Conservation (phyloP, 2,329 filamentous ascomycete genomes). For the Fusarium sp. region DNA sequence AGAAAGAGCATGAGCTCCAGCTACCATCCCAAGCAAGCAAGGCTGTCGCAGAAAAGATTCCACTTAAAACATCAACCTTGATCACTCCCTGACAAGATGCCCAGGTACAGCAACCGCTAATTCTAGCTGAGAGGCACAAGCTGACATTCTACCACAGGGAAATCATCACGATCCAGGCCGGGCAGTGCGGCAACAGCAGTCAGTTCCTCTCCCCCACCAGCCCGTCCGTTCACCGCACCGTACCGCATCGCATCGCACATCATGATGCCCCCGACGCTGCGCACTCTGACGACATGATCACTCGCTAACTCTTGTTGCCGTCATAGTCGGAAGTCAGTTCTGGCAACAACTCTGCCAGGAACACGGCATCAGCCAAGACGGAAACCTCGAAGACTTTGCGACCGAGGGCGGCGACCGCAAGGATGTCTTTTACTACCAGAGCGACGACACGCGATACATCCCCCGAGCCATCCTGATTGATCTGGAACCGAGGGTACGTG, state of each 20-base stretch:
- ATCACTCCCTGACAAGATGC: constrained; percentile 37
- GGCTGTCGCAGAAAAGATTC: constrained; percentile 17
- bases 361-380: constrained; percentile 96
- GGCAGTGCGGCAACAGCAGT: constrained; percentile 99
- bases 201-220: constrained; percentile 54
- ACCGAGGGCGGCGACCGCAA: constrained; percentile 97
- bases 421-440: constrained; percentile 99
- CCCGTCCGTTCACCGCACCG: constrained; percentile 10
- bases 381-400: constrained; percentile 96
- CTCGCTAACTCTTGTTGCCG: constrained; percentile 47
- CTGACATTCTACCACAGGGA: constrained; percentile 66
- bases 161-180: constrained; percentile 98
- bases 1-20: constrained; percentile 1
- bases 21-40: neutral
- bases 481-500: constrained; percentile 80
- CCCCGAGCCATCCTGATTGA: constrained; percentile 95
- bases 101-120: constrained; percentile 28
- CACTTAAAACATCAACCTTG: constrained; percentile 29
- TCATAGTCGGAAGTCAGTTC: constrained; percentile 89
- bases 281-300: neutral
- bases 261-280: neutral
- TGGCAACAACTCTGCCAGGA: constrained; percentile 99
- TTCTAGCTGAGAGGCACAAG: neutral
- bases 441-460: constrained; percentile 98
- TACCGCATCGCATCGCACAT: neutral